Percentiles rank a stretch among this genome's conserved stretches.
Conservation (phyloP, 441 rosid genomes). For the California macrophylla region DNA sequence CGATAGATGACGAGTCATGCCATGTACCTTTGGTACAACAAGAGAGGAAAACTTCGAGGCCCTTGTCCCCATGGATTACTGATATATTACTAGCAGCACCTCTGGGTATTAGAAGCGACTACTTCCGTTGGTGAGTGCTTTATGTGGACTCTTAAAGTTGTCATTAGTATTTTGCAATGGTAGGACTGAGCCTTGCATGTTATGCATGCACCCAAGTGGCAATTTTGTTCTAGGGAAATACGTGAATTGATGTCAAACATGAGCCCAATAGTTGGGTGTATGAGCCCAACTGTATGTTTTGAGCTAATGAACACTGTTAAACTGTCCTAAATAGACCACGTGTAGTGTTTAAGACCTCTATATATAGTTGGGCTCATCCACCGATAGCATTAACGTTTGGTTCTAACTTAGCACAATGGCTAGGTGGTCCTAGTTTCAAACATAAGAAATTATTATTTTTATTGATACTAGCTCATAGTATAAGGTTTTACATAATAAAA, state of each 20-base stretch:
- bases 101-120: slow-evolving; percentile 85
- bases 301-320: no score
- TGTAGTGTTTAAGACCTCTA: no score
- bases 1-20: slow-evolving; percentile 35
- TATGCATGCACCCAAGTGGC: background rate
- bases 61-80: slow-evolving; percentile 93
- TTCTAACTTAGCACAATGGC: no score
- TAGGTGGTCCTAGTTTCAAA: background rate
- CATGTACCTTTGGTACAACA: slow-evolving; percentile 38
- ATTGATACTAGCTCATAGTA: background rate
- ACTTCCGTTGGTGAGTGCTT: slow-evolving; percentile 82
- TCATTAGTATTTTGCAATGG: background rate
- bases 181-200: background rate
- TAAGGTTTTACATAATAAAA: background rate
- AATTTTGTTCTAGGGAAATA: no score
- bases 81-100: slow-evolving; percentile 95
- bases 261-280: no score
- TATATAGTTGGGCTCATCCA: no score
- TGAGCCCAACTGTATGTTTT: no score
- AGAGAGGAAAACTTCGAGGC: slow-evolving; percentile 88
- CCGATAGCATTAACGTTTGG: no score
- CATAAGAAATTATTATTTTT: background rate
- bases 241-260: no score
- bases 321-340: no score
- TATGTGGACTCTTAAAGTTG: background rate